These are phyloP conservation scores for Cercospora berteroae DNA, from an alignment of 2,329 filamentous ascomycete genomes.

Conservation along the genomic window DNA sequence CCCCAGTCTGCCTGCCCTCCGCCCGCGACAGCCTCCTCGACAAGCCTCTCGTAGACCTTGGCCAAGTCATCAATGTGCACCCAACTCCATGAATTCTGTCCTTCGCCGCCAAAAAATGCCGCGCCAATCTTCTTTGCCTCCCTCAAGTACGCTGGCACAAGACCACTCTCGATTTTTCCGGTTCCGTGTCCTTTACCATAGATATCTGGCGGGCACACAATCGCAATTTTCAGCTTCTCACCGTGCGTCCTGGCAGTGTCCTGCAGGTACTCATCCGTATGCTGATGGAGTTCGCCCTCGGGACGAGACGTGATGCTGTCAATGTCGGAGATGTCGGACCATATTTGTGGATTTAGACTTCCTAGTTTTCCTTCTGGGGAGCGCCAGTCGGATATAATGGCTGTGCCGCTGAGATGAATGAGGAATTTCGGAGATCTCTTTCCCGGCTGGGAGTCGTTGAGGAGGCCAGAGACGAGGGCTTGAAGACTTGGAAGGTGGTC, in stretches of 20 bases:
- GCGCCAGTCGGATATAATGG: background rate
- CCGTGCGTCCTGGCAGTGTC: background rate
- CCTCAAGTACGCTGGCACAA: conserved; percentile 50
- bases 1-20: conserved; percentile 35
- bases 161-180: background rate
- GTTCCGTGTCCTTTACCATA: background rate
- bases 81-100: conserved; percentile 49
- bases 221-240: background rate
- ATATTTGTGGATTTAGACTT: background rate
- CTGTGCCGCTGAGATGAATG: background rate
- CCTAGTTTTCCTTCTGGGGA: background rate
- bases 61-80: conserved; percentile 61
- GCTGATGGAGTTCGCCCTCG: conserved; percentile 57
- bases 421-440: background rate
- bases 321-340: background rate
- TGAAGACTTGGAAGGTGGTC: background rate
- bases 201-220: background rate
- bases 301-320: conserved; percentile 51
- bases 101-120: conserved; percentile 51
- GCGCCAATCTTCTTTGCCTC: conserved; percentile 39
- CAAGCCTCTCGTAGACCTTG: conserved; percentile 52
- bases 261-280: conserved; percentile 58
- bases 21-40: conserved; percentile 52
- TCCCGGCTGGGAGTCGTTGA: background rate
- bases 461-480: background rate